Evolutionary conservation across 2,329 filamentous ascomycete species (phyloP).

Genomic region (Hypoxylon rubiginosum): DNA sequence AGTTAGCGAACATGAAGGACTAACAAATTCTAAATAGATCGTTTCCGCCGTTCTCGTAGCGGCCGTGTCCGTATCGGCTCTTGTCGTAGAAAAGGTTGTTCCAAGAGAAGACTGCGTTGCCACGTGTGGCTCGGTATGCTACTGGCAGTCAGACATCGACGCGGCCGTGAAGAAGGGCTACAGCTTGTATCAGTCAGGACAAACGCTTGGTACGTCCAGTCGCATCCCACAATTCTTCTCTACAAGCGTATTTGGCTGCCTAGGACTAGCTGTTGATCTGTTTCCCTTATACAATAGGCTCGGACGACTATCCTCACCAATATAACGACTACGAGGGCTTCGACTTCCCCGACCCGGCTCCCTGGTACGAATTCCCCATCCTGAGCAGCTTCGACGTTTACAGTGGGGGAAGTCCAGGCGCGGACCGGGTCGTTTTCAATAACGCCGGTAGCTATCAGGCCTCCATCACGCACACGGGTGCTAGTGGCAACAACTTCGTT

Average conservation of each 20-base stretch:
- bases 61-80: constrained; percentile 43
- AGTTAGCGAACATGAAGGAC: not conserved
- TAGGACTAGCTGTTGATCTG: constrained; percentile 1
- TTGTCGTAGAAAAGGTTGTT: constrained; percentile 37
- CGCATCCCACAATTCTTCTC: not conserved
- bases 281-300: constrained; percentile 31
- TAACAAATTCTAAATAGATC: constrained; percentile 23
- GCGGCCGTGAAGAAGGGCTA: constrained; percentile 54
- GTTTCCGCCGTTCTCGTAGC: constrained; percentile 37
- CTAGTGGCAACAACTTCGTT: constrained; percentile 73
- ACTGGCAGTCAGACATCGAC: constrained; percentile 53
- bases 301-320: constrained; percentile 58
- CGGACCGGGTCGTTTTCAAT: constrained; percentile 75
- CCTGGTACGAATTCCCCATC: constrained; percentile 62
- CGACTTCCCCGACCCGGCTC: constrained; percentile 54
- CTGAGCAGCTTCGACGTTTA: constrained; percentile 54
- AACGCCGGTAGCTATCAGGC: constrained; percentile 65
- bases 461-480: constrained; percentile 75
- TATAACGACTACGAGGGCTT: constrained; percentile 62
- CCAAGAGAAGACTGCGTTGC: constrained; percentile 50
- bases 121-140: constrained; percentile 56
- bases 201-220: constrained; percentile 40
- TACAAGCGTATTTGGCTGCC: not conserved
- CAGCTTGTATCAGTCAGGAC: constrained; percentile 37
- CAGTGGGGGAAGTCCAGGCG: constrained; percentile 67